phyloP scores from a whole-genome alignment of 1,139 yeast species.

The Kodamaea anthophila region DNA sequence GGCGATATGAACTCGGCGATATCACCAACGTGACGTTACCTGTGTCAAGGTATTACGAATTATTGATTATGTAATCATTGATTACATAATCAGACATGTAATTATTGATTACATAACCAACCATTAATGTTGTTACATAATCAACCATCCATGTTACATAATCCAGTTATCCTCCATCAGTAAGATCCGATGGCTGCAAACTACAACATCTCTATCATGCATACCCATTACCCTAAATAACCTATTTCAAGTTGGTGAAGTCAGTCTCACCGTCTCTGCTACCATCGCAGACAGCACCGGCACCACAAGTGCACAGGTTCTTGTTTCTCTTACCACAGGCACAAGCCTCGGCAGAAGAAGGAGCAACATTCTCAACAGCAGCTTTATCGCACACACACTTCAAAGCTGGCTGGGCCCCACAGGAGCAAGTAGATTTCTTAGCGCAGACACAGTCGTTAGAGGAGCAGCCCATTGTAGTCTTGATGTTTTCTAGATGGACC shows the following conservation, averaged over 20 bases:
- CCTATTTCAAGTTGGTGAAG: constrained; percentile 34
- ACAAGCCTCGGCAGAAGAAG: constrained; percentile 32
- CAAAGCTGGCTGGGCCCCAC: constrained; percentile 45
- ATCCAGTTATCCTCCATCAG: neutral
- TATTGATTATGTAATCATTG: too few species aligned
- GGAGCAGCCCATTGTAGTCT: constrained; percentile 37
- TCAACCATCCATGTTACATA: neutral
- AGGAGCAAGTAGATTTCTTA: constrained; percentile 44
- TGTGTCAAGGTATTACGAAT: too few species aligned
- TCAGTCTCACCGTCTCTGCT: constrained; percentile 44
- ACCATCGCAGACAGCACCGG: constrained; percentile 32
- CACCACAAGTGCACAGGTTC: constrained; percentile 39
- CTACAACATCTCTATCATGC: too few species aligned
- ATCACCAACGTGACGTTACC: too few species aligned
- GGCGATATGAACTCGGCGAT: too few species aligned
- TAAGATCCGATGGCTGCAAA: too few species aligned
- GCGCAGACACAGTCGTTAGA: constrained; percentile 44
- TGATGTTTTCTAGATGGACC: too few species aligned
- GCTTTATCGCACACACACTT: constrained; percentile 42
- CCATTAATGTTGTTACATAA: constrained; percentile 1
- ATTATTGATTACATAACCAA: too few species aligned
- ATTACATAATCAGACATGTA: too few species aligned
- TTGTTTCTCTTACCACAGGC: constrained; percentile 44
- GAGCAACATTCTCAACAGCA: constrained; percentile 34
- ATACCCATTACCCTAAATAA: too few species aligned